Percentiles rank a stretch among this genome's conserved stretches.
These are phyloP conservation scores for Trichocomaceae sp. DNA, from an alignment of 2,329 filamentous ascomycete species.

Conservation along the genomic window DNA sequence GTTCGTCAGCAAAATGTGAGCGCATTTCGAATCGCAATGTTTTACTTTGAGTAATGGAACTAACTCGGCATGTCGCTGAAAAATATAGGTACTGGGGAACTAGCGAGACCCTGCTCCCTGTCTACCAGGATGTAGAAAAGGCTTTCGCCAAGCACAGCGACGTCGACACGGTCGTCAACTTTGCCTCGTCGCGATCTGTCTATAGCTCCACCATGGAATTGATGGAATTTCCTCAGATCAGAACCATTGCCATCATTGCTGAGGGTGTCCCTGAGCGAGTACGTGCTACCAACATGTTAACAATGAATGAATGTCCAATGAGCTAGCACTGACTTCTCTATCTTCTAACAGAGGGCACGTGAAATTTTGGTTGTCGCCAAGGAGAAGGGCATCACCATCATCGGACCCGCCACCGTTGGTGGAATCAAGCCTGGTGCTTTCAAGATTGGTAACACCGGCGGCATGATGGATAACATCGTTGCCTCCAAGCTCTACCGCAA, in stretches of 20 bases:
- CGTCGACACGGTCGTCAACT: constrained; percentile 98
- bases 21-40: constrained; percentile 6
- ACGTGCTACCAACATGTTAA: constrained; percentile 28
- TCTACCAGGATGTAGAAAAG: constrained; percentile 92
- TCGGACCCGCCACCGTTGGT: constrained; percentile 95
- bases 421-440: constrained; percentile 98
- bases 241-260: constrained; percentile 98
- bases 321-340: neutral
- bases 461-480: constrained; percentile 99
- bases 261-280: constrained; percentile 98
- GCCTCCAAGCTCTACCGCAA: constrained; percentile 99
- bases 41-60: neutral
- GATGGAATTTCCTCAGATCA: constrained; percentile 94
- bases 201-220: constrained; percentile 98
- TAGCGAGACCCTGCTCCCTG: constrained; percentile 94
- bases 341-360: constrained; percentile 66
- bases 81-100: constrained; percentile 83
- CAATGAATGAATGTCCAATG: neutral
- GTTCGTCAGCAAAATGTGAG: constrained; percentile 98
- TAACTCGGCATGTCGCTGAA: constrained; percentile 1
- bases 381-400: constrained; percentile 99
- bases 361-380: constrained; percentile 94
- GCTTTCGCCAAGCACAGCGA: constrained; percentile 94
- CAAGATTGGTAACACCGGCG: constrained; percentile 99
- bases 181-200: constrained; percentile 96